Conservation (phyloP, 1,139 yeast genomes). For the Yamadazyma mexicana region DNA sequence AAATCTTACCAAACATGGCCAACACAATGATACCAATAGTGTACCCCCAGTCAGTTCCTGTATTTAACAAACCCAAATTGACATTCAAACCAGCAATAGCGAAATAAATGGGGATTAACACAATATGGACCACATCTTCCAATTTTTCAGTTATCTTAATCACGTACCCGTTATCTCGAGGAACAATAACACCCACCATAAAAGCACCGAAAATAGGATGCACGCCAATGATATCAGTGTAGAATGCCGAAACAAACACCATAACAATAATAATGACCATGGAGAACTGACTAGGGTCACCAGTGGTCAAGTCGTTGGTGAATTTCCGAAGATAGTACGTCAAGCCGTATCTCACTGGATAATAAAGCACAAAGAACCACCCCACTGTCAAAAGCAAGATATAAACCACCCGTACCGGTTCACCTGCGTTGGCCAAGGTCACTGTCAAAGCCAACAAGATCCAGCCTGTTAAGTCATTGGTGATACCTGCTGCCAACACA, state of each 20-base stretch:
- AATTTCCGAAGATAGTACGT: conserved; percentile 41
- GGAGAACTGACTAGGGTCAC: conserved; percentile 63
- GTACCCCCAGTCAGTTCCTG: conserved; percentile 77
- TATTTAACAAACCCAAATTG: conserved; percentile 59
- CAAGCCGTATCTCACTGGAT: conserved; percentile 54
- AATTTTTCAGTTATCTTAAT: conserved; percentile 67
- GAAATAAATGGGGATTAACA: conserved; percentile 74
- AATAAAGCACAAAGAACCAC: conserved; percentile 62
- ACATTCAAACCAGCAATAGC: conserved; percentile 76
- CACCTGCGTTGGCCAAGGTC: conserved; percentile 71
- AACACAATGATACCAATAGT: conserved; percentile 62
- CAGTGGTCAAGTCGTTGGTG: conserved; percentile 52
- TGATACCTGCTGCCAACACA: conserved; percentile 77
- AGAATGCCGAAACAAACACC: conserved; percentile 68
- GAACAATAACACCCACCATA: conserved; percentile 73
- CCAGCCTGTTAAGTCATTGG: conserved; percentile 84
- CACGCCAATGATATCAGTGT: conserved; percentile 78
- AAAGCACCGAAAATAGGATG: conserved; percentile 84
- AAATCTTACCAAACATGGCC: conserved; percentile 65
- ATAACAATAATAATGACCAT: conserved; percentile 55
- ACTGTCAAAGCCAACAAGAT: conserved; percentile 71
- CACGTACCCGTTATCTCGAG: conserved; percentile 73
- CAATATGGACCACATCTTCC: conserved; percentile 71
- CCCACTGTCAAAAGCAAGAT: conserved; percentile 63
- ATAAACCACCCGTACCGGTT: conserved; percentile 66